Evolutionary conservation across 345 rosid species (phyloP).

Genomic region (Hibiscus syriacus): DNA sequence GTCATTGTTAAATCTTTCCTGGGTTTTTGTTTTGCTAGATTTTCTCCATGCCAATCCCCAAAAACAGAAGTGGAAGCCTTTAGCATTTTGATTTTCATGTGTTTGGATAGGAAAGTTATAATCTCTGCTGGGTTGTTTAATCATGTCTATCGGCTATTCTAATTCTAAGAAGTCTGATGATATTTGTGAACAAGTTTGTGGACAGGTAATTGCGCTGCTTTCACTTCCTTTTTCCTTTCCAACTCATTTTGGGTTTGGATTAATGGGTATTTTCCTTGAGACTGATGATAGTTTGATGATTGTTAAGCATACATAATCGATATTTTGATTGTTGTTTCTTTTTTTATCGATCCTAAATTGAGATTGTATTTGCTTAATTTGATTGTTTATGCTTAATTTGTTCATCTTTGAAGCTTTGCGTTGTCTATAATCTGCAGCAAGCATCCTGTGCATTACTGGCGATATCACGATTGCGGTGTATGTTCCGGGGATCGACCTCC

Average conservation of each 20-base stretch:
- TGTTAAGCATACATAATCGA: not conserved
- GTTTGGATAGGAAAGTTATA: not conserved
- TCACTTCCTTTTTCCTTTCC: not conserved
- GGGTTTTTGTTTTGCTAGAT: slow-evolving; percentile 5
- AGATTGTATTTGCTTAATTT: not conserved
- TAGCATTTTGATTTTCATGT: no score
- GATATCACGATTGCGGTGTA: not conserved
- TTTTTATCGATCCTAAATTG: not conserved
- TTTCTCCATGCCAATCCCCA: no score
- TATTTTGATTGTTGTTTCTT: no score
- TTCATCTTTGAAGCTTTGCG: not conserved
- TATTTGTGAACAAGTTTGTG: slow-evolving; percentile 67
- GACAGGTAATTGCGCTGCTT: slow-evolving; percentile 42
- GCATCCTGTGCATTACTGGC: not conserved
- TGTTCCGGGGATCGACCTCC: not conserved
- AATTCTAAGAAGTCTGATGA: slow-evolving; percentile 87
- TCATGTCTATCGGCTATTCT: slow-evolving; percentile 25
- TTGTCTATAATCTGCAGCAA: not conserved
- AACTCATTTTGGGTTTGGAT: no score
- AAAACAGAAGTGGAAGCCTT: no score
- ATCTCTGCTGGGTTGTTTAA: not conserved
- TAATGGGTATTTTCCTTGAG: no score
- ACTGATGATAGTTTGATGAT: not conserved
- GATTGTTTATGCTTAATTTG: no score
- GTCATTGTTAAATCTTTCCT: slow-evolving; percentile 9